Evolutionary conservation across 2,329 filamentous ascomycete genomes (phyloP), one percentile per base, ranked within the genome.

Genomic region (Fusarium xylarioides): DNA sequence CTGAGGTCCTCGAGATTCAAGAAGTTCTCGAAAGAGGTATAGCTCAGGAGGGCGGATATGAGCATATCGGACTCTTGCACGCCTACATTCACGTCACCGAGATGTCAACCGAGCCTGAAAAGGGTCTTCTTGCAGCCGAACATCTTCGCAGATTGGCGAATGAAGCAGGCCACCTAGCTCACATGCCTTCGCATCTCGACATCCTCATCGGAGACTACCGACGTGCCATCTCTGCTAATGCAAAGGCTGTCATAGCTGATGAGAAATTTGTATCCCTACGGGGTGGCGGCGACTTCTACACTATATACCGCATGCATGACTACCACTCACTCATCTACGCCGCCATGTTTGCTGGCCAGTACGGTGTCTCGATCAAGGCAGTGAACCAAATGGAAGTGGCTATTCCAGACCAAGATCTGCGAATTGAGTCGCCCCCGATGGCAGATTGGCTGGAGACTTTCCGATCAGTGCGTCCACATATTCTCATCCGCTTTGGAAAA

Each of bases 11-110:
- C n/a, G 80, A 82, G 61, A 79, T 79, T 30, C 79, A 82, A 62
- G 63, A 75, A 11, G 75, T 82, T 12, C 74, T 84, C 14, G 82
- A 84, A 70, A 76, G 79, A 7, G 90, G 89, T 0, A 81, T 95
- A 23, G 82, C 85, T 6, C 76, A 77, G 4, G 66, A 75, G 0
- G 78, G 76, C 9, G 82, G 82, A 2, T 79, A 84, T 7, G 74
- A 82, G 11, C 93, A 96, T 75, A 91, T 93, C 0, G 93, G 92
- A 0, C 80, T 95, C 1, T 83, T 94, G 11, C 93, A 95, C 79
- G 82, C 94, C 37, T 95, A 95, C 79, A 92, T 94, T 43, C 92
- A 94, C 74, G 86, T 93, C 7, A 92, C 93, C 85, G 92, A 95
- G 77, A 94, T 94, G 92, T 94, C 92, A 0, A 63, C 59, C 2